Conservation (phyloP, 768 basidiomycete genomes). For the Lactarius psammicola region DNA sequence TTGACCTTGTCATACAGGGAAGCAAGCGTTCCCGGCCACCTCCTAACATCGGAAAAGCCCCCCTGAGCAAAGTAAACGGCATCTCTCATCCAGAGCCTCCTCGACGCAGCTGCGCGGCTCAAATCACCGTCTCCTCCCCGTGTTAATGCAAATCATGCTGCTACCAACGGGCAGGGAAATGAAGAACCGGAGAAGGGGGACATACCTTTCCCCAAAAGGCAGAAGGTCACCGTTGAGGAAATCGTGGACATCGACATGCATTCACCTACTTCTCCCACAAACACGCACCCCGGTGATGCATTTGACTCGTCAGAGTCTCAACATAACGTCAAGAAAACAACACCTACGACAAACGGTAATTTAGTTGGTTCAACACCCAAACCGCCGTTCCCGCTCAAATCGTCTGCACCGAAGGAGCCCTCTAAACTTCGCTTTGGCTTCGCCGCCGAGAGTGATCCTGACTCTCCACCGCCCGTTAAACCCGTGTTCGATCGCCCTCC, state of each 20-base stretch:
- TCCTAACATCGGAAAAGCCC: constrained; percentile 47
- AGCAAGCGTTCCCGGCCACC: constrained; percentile 77
- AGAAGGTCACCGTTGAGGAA: constrained; percentile 41
- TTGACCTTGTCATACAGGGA: constrained; percentile 46
- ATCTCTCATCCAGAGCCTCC: constrained; percentile 24
- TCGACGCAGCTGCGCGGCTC: constrained; percentile 31
- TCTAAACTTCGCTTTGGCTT: constrained; percentile 77
- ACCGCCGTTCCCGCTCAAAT: constrained; percentile 42
- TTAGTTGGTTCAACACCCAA: constrained; percentile 28
- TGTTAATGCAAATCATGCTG: constrained; percentile 15
- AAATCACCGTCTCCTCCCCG: constrained; percentile 28
- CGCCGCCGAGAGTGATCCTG: constrained; percentile 46
- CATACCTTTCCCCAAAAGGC: constrained; percentile 44
- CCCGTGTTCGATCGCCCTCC: constrained; percentile 2
- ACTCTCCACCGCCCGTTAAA: constrained; percentile 15
- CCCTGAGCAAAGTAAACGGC: constrained; percentile 25
- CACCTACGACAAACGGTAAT: constrained; percentile 28
- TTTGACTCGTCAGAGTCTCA: constrained; percentile 41
- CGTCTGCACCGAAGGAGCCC: constrained; percentile 67
- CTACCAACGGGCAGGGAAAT: constrained; percentile 23
- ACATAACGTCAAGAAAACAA: constrained; percentile 23
- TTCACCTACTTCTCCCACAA: constrained; percentile 26
- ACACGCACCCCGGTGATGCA: constrained; percentile 40
- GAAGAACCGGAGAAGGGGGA: constrained; percentile 44
- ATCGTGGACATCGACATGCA: constrained; percentile 38